Evolutionary conservation across 2,329 filamentous ascomycete genomes (phyloP).

Genomic region (Aspergillus brasiliensis): DNA sequence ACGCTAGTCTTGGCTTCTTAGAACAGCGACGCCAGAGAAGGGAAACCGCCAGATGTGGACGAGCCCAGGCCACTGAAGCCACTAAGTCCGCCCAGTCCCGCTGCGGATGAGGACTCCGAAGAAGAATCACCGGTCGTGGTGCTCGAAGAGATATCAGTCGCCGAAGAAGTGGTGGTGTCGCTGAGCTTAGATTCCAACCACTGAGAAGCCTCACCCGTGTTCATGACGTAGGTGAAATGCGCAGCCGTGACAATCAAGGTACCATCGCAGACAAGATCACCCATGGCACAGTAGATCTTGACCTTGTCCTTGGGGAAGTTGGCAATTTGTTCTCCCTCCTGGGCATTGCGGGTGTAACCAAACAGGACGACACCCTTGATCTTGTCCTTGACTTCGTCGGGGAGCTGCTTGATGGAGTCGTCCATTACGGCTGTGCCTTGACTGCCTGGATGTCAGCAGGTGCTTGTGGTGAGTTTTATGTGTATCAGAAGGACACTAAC

Average conservation of each 20-base stretch:
- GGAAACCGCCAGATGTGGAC: background rate
- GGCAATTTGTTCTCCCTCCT: slow-evolving; percentile 44
- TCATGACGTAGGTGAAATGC: slow-evolving; percentile 41
- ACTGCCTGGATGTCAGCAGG: slow-evolving; percentile 7
- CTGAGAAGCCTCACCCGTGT: slow-evolving; percentile 34
- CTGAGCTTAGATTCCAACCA: slow-evolving; percentile 26
- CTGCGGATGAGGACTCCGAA: background rate
- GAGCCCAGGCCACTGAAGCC: background rate
- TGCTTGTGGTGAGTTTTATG: too few relatives aligned
- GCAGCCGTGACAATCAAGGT: slow-evolving; percentile 44
- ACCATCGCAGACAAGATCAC: slow-evolving; percentile 54
- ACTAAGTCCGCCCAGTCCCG: background rate
- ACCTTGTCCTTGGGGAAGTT: slow-evolving; percentile 47
- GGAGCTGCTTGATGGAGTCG: slow-evolving; percentile 41
- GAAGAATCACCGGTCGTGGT: background rate
- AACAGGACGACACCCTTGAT: slow-evolving; percentile 47
- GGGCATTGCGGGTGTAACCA: slow-evolving; percentile 46
- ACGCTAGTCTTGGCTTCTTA: too few relatives aligned
- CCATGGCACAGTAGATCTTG: slow-evolving; percentile 51
- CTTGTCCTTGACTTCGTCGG: slow-evolving; percentile 27
- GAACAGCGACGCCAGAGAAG: background rate
- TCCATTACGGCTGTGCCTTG: slow-evolving; percentile 51
- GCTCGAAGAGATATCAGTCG: background rate
- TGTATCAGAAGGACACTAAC: slow-evolving; percentile 13
- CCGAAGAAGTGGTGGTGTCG: background rate